Percentiles rank a stretch among this genome's conserved stretches.
Evolutionary conservation across 2,329 filamentous ascomycete genomes (phyloP).

Genomic region (Penicillium sp.): DNA sequence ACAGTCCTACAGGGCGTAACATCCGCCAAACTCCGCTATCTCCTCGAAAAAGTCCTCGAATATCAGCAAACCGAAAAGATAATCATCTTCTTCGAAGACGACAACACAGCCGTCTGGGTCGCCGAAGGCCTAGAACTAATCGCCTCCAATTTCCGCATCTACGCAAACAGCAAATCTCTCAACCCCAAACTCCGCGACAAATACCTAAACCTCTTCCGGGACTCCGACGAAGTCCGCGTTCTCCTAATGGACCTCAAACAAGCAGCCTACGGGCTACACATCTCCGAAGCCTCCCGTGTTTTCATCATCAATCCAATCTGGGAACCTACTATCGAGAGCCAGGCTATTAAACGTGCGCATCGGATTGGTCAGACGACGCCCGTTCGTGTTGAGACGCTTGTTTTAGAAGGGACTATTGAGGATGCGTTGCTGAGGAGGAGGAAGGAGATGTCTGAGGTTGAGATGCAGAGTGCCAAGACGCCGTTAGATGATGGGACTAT

Average conservation of each 20-base stretch:
- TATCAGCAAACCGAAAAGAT: constrained; percentile 76
- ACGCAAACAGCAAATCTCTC: constrained; percentile 49
- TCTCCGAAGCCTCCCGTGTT: constrained; percentile 75
- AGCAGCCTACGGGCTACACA: constrained; percentile 82
- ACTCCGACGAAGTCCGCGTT: constrained; percentile 65
- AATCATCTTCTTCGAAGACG: constrained; percentile 85
- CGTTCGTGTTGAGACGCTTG: constrained; percentile 81
- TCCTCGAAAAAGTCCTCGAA: constrained; percentile 67
- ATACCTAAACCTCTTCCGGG: constrained; percentile 76
- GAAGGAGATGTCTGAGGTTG: constrained; percentile 65
- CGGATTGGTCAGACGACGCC: constrained; percentile 76
- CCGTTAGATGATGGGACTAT: constrained; percentile 58
- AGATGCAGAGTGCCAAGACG: constrained; percentile 53
- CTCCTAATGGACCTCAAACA: constrained; percentile 88
- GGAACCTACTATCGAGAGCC: constrained; percentile 77
- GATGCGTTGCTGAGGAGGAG: constrained; percentile 74
- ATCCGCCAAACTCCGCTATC: constrained; percentile 82
- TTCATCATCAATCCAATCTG: constrained; percentile 88
- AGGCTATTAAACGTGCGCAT: constrained; percentile 86
- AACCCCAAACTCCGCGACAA: constrained; percentile 62
- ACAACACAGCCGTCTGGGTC: constrained; percentile 82
- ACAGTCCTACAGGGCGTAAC: constrained; percentile 71
- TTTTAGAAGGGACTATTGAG: constrained; percentile 75
- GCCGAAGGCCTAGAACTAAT: constrained; percentile 75
- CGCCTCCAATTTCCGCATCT: constrained; percentile 59